phyloP scores from a whole-genome alignment of 192 early-diverging fungal species.

The Backusella parvicylindrica region DNA sequence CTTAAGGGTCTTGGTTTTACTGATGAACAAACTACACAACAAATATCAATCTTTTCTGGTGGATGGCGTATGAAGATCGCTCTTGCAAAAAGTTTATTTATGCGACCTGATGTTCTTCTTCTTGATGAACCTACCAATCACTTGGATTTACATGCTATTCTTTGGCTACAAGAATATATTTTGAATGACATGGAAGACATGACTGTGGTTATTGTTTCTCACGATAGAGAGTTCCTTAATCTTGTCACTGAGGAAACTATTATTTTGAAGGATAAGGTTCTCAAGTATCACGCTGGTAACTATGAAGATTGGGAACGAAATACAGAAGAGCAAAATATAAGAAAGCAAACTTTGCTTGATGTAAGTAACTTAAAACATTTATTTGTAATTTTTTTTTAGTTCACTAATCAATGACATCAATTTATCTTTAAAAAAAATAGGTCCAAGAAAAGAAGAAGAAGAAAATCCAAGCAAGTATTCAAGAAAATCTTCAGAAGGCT shows the following conservation, averaged over 20 bases:
- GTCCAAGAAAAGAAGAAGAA: constrained; percentile 66
- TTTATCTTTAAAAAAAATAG: constrained; percentile 5
- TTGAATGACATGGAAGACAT: constrained; percentile 49
- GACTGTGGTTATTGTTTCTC: constrained; percentile 82
- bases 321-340: constrained; percentile 65
- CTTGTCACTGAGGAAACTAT: constrained; percentile 73
- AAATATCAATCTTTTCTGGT: constrained; percentile 71
- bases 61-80: constrained; percentile 91
- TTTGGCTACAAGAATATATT: constrained; percentile 87
- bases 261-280: constrained; percentile 64
- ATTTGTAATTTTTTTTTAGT: neutral
- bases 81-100: constrained; percentile 78
- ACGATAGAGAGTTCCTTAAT: constrained; percentile 87
- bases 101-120: constrained; percentile 79
- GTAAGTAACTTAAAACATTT: constrained; percentile 5
- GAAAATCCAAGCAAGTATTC: constrained; percentile 76
- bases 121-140: constrained; percentile 90
- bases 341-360: constrained; percentile 61
- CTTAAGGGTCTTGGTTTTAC: constrained; percentile 74
- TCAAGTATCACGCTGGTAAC: constrained; percentile 80
- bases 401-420: neutral
- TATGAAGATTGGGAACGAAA: constrained; percentile 82
- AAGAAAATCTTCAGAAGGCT: constrained; percentile 70
- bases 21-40: constrained; percentile 53
- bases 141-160: constrained; percentile 85